Conservation (phyloP, 305 asterid genomes). For the Fraxinus greggii region DNA sequence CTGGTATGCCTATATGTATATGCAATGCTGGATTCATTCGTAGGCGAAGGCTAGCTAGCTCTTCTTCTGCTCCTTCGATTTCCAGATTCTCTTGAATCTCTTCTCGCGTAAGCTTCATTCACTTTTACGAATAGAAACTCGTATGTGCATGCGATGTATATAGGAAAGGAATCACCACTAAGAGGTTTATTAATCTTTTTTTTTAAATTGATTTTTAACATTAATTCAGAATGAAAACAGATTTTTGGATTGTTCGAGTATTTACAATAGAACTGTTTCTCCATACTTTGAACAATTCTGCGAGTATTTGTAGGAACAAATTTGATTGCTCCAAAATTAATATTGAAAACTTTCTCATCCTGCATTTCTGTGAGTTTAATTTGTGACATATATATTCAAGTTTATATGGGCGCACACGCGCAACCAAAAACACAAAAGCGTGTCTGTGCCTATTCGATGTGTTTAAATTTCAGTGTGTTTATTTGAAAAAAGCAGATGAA, state of each 20-base stretch:
- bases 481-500: not conserved
- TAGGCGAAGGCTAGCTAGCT: not conserved
- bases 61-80: not conserved
- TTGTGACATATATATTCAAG: not conserved
- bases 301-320: not conserved
- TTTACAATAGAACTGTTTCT: not conserved
- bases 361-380: not conserved
- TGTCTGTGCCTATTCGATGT: not conserved
- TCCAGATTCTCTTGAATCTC: not conserved
- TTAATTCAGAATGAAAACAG: not conserved
- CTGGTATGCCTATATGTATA: not conserved
- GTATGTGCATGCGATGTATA: not conserved
- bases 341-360: not conserved
- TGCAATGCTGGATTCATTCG: not conserved
- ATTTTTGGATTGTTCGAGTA: not conserved
- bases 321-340: not conserved
- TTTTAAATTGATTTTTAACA: not conserved
- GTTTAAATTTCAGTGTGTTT: not conserved
- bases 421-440: not conserved
- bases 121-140: not conserved
- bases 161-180: not conserved
- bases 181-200: not conserved
- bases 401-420: not conserved
- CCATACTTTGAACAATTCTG: not conserved
- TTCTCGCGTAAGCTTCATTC: not conserved